Base-by-base conservation (phyloP, 1,139 yeast species). In the Geotrichum carabidarum region DNA sequence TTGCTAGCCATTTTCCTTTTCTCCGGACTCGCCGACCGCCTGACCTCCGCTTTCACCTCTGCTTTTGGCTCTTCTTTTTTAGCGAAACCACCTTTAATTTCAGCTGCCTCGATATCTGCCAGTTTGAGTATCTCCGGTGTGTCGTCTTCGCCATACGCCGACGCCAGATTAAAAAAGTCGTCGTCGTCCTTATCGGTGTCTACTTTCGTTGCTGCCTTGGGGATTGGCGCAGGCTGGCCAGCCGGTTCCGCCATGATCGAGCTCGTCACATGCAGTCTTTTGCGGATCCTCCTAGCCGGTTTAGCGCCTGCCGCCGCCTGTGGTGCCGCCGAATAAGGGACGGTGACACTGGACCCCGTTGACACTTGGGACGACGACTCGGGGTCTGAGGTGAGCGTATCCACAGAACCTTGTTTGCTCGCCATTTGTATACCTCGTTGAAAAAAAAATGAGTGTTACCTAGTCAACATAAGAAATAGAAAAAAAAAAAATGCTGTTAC, bases 81-180 rank as follows among this genome's bases (percentile, higher is more conserved):
- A 9, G 30, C 18, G 11, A 30, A 30, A 37, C 11, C 37, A 3
- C 17, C 32, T 17, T 44, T 27, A 37, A 37, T 37, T 14, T 44
- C 43, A 11, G 15, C 31, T 9, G 22, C 41, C 15, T 34, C 32
- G 15, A 12, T 38, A 30, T n/a, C 18, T 15, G 41, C 44, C 8
- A 31, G 12, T 17, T 27, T 15, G 15, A 12, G 18, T 8, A 8
- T 37, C 2, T 11, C 17, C 4, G 18, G 40, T 2, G 40, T n/a
- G 37, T 43, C 48, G 12, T 36, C 48, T 30, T 32, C 36, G 17
- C 44, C 51, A 34, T 48, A 37, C 36, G 44, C 15, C 12, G 17
- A 36, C 9, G 55, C 30, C 14, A 52, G 34, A 18, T 48, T 52
- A 42, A 52, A 52, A 44, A 52, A 52, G 30, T 52, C 55, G 17